These are phyloP conservation scores for Saccharomyces cerevisiae DNA, from an alignment of 805 yeast species.

Conservation along the genomic window DNA sequence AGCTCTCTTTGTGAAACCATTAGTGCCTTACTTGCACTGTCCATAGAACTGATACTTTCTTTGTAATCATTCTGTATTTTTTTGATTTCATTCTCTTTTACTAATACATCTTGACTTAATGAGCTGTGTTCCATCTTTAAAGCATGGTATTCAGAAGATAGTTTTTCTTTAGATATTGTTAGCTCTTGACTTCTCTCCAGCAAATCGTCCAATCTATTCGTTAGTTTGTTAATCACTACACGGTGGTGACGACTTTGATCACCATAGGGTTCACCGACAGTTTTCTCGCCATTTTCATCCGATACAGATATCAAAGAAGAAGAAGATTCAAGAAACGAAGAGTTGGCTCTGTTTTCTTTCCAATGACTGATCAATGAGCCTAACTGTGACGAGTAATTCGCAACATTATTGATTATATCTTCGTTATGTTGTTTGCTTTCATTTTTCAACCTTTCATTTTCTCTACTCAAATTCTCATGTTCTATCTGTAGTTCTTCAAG, in stretches of 20 bases:
- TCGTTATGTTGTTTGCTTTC: slow-evolving; percentile 29
- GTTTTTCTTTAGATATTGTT: slow-evolving; percentile 27
- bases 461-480: slow-evolving; percentile 37
- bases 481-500: slow-evolving; percentile 41
- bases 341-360: slow-evolving; percentile 10
- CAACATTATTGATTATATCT: slow-evolving; percentile 27
- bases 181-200: slow-evolving; percentile 39
- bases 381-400: slow-evolving; percentile 23
- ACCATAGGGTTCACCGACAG: slow-evolving; percentile 4
- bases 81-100: slow-evolving; percentile 31
- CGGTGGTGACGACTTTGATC: slow-evolving; percentile 14
- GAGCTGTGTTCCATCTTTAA: slow-evolving; percentile 25
- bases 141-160: slow-evolving; percentile 29
- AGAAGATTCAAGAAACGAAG: background rate
- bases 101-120: slow-evolving; percentile 17
- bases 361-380: slow-evolving; percentile 24
- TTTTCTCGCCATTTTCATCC: slow-evolving; percentile 7
- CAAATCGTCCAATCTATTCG: slow-evolving; percentile 49
- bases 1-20: slow-evolving; percentile 66
- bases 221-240: slow-evolving; percentile 36
- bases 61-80: slow-evolving; percentile 58
- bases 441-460: slow-evolving; percentile 36
- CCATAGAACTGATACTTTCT: slow-evolving; percentile 62
- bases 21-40: slow-evolving; percentile 68
- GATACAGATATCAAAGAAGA: background rate